These are phyloP conservation scores for Diaporthe sp. DNA, from an alignment of 2,329 filamentous ascomycete species.

Conservation along the genomic window DNA sequence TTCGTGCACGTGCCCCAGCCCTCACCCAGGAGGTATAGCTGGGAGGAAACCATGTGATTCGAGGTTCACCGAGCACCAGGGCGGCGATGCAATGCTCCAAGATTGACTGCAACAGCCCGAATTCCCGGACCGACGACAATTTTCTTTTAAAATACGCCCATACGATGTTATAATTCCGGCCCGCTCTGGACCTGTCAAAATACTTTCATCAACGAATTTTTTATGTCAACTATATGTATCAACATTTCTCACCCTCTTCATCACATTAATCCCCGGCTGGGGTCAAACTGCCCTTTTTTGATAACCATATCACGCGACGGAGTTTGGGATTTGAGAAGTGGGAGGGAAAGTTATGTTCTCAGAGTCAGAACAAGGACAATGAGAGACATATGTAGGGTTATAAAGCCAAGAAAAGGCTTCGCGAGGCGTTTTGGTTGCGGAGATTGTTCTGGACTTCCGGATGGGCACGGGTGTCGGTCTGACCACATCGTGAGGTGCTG, in stretches of 20 bases:
- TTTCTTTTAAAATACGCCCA: neutral
- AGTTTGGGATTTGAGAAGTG: conserved; percentile 29
- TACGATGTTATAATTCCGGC: conserved; percentile 30
- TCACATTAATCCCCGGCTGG: too few species aligned
- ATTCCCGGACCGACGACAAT: neutral
- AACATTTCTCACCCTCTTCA: neutral
- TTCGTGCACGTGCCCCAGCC: conserved; percentile 65
- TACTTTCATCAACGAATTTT: neutral
- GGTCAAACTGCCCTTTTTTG: neutral
- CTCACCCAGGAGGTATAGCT: conserved; percentile 64
- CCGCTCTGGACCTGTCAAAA: conserved; percentile 19
- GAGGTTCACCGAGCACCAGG: neutral
- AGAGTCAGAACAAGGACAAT: conserved; percentile 13
- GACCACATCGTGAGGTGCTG: neutral
- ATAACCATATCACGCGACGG: conserved; percentile 26
- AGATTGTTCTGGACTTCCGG: neutral
- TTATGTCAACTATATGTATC: conserved; percentile 25
- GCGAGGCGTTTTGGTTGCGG: conserved; percentile 16
- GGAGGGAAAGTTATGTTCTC: conserved; percentile 8
- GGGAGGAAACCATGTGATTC: conserved; percentile 53
- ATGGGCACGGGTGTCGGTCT: neutral
- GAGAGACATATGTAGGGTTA: neutral
- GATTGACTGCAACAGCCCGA: neutral
- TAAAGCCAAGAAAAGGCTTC: conserved; percentile 2
- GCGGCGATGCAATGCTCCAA: neutral